Evolutionary conservation across 1,284 basidiomycete species (phyloP).

Genomic region (Microbotryum saponariae): DNA sequence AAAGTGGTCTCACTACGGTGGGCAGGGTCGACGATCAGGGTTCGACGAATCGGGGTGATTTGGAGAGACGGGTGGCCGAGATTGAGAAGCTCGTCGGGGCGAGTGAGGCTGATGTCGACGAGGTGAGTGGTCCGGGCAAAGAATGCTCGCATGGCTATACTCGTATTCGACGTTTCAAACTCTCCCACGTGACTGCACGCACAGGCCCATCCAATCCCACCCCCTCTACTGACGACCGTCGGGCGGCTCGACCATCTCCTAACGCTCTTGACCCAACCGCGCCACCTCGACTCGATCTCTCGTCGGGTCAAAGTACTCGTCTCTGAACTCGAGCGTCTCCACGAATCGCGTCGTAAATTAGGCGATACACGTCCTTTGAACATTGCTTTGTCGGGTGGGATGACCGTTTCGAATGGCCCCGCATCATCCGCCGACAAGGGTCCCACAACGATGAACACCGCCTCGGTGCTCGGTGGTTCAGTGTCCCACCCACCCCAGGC

Average conservation of each 20-base stretch:
- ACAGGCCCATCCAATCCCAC: constrained; percentile 48
- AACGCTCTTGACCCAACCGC: constrained; percentile 81
- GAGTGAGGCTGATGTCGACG: constrained; percentile 35
- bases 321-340: constrained; percentile 81
- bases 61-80: constrained; percentile 55
- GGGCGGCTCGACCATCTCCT: constrained; percentile 76
- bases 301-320: constrained; percentile 85
- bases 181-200: constrained; percentile 28
- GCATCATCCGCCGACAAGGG: constrained; percentile 26
- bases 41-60: constrained; percentile 1
- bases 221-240: constrained; percentile 73
- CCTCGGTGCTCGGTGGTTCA: constrained; percentile 35
- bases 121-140: constrained; percentile 13
- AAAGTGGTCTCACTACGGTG: neutral
- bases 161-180: neutral
- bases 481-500: constrained; percentile 16
- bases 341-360: constrained; percentile 47
- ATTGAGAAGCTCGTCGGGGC: constrained; percentile 68
- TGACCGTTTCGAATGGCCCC: constrained; percentile 31
- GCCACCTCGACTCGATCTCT: constrained; percentile 93
- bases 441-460: constrained; percentile 10
- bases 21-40: neutral
- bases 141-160: neutral
- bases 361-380: constrained; percentile 36
- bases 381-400: constrained; percentile 43